Conservation (phyloP, 345 rosid genomes). For the Pelargonium nanum region DNA sequence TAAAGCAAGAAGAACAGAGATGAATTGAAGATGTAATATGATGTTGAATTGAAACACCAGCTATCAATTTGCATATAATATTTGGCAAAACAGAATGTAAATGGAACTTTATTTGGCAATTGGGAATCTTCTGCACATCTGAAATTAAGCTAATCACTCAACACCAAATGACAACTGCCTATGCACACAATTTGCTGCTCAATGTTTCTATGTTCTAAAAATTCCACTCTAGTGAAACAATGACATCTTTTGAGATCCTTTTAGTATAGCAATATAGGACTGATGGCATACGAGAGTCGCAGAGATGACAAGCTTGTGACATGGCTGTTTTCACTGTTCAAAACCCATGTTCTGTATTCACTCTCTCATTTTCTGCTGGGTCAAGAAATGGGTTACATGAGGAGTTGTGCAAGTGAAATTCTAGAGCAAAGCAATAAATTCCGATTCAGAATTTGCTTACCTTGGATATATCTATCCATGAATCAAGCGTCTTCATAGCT, state of each 20-base stretch:
- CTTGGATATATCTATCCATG: constrained; percentile 55
- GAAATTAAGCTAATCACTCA: no score
- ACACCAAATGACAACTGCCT: no score
- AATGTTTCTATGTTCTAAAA: no score
- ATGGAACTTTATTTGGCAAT: no score
- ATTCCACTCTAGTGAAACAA: background rate
- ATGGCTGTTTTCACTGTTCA: background rate
- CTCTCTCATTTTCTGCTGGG: background rate
- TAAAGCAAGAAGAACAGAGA: no score
- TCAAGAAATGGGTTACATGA: background rate
- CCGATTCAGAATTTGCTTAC: constrained; percentile 15
- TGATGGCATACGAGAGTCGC: background rate
- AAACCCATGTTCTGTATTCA: background rate
- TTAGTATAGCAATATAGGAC: background rate
- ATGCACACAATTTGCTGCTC: no score
- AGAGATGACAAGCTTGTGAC: background rate
- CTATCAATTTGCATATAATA: no score
- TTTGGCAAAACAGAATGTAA: no score
- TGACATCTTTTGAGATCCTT: background rate
- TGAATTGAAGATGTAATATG: no score
- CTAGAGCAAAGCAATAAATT: background rate
- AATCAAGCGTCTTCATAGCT: constrained; percentile 58
- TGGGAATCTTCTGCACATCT: no score
- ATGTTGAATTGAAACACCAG: no score
- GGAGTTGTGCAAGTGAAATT: background rate